Base-by-base conservation (phyloP, 106 monocot species). In the Posidonia australis region DNA sequence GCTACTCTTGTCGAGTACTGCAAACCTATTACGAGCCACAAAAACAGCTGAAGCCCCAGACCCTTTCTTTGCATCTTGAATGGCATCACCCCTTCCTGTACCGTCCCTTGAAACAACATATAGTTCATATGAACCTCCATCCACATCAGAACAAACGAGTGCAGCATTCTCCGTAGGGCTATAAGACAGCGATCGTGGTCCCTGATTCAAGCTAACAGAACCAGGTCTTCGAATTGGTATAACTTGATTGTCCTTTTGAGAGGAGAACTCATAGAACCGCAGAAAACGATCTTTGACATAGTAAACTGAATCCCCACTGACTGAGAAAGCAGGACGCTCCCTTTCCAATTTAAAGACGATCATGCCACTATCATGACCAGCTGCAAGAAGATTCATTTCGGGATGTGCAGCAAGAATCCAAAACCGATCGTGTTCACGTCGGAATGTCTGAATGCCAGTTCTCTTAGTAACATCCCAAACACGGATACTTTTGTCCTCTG, bases 301-400 rank as follows among this genome's bases (percentile, higher is more conserved):
- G 68, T 76, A 79, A 18, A 91, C 32, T 43, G 58, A 72, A 64
- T 91, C 86, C 1, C 81, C 83, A 65, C 78, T 78, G 11, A 91
- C 72, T 66, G 83, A 72, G 63, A 91, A 91, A 43, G 86, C 91
- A 45, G 86, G 91, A 10, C 91, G 81, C 56, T 91, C 91, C 63
- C 86, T 80, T 68, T 91, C 90, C 41, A 91, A 69, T 72, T 91
- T 91, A 67, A 91, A 91, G 42, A 91, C 90, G 51, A 91, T 81
- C 90, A 91, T 91, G n/a, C 90, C 90, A 57, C 83, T 83, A 67
- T 91, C 91, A 77, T 91, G 91, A 20, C 91, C 91, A 46, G 91
- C 91, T 21, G 91, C 91, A 59, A 91, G 79, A 45, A 91, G 83
- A 67, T 91, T 91, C 79, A 91, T 81, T 64, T 91, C 91, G 42